Base-by-base conservation (phyloP, 2,329 filamentous ascomycete species). In the Aspergillus proliferans region DNA sequence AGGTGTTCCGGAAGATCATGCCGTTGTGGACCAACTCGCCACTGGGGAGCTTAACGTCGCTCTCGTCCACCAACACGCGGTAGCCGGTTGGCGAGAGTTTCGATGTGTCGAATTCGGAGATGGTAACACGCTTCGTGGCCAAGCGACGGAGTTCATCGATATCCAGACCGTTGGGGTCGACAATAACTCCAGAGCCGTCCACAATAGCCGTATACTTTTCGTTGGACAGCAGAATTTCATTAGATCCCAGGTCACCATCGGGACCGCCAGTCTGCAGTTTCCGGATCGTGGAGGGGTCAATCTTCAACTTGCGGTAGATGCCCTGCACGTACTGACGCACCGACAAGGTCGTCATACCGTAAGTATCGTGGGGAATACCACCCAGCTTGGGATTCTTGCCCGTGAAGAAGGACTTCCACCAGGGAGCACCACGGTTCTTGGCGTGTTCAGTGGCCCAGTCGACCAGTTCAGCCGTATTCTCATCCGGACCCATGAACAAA, bases 391-490 rank as follows among this genome's bases (percentile, higher is more conserved):
- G 93, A 59, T 89, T 95, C 80, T 98, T 98, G 64, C 93, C 93
- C 2, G 93, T 98, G 79, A 98, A 98, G 82, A 98, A 98, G 0
- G 93, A 98, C 79, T 98, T 98, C 93, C 93, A 98, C 89, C 92
- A 98, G 24, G 90, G 89, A 4, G 93, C 93, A 42, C 90, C 90
- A 60, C 93, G 85, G 53, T 76, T 76, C 46, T 89, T 83, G 52
- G 93, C 93, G 70, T 98, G 93, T 70, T 93, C 86, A 1, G 93
- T 98, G n/a, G 93, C 93, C 93, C 93, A 98, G 72, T 98, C 85
- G 46, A 98, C 93, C 30, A 98, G 80, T 63, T 95, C 89, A 19
- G 93, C 93, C 1, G 93, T 98, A 75, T 98, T 98, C 83, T 98
- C 93, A 59, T 98, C 93, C 0, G 93, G 93, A 30, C 93, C 93